Evolutionary conservation across 108 stramenopile genomes (phyloP).

Genomic region (Nitzschia sp.): DNA sequence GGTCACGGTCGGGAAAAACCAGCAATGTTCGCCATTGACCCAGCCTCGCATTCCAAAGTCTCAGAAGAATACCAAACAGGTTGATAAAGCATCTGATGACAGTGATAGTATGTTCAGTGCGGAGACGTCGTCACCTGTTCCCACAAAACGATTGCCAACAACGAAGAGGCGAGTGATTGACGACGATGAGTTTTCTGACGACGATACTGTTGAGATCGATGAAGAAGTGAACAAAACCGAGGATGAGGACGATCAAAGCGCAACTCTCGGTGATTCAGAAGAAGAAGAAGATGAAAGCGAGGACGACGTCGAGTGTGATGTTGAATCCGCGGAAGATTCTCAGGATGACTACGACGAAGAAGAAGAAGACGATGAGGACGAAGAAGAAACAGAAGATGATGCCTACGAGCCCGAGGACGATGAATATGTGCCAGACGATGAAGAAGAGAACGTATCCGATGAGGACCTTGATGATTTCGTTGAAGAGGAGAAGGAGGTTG

Average conservation of each 20-base stretch:
- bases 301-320: slow-evolving; percentile 1
- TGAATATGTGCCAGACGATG: slow-evolving; percentile 9
- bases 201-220: slow-evolving; percentile 3
- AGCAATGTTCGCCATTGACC: slow-evolving; percentile 4
- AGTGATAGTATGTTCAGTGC: slow-evolving; percentile 17
- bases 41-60: neutral
- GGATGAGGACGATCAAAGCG: slow-evolving; percentile 13
- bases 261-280: slow-evolving; percentile 10
- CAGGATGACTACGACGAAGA: slow-evolving; percentile 6
- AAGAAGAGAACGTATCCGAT: slow-evolving; percentile 4
- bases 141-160: neutral
- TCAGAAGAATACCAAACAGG: neutral
- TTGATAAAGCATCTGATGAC: slow-evolving; percentile 6
- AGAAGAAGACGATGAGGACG: slow-evolving; percentile 10
- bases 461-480: slow-evolving; percentile 5
- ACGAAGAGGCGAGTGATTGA: neutral
- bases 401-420: slow-evolving; percentile 15
- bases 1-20: neutral
- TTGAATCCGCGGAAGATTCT: neutral
- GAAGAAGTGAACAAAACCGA: slow-evolving; percentile 22
- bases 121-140: slow-evolving; percentile 9
- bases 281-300: slow-evolving; percentile 30
- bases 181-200: neutral
- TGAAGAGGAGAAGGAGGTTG: neutral
- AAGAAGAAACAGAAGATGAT: slow-evolving; percentile 11